Evolutionary conservation across 1,139 yeast species (phyloP), one percentile per base, ranked within the genome.

Genomic region (Protomyces lactucae-debilis): DNA sequence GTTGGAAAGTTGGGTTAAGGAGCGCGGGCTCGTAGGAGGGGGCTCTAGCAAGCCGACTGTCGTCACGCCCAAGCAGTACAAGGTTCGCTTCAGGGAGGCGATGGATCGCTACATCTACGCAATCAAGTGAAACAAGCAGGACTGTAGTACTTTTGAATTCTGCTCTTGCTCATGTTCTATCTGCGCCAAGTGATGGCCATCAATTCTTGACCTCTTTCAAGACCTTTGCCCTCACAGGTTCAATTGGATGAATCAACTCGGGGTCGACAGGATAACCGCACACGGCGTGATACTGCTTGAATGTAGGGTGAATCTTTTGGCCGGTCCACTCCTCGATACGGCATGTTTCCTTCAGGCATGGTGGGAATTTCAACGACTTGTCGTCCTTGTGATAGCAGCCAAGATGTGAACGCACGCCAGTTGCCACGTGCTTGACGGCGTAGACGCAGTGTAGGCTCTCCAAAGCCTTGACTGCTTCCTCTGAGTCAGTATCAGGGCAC

Each of bases 1-100:
- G 75, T 84, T 95, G 28, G 99, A 95, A 74, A 91, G 96, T 74
- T 95, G 99, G 99, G 99, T 95, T 52, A 95, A 95, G 73, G 99
- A 96, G 67, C 83, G 86, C 69, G 95, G 96, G 14, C 78, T 95
- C 54, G 96, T 91, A 59, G 83, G 87, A 1, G 89, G 88, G 61
- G 89, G 90, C 64, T 91, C 92, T 1, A 91, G 88, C 71, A 97
- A 90, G 70, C 99, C 99, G 0, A 95, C 99, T 0, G 96, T 95
- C 57, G 92, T 95, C 8, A 92, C 99, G 0, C 99, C 99, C 0
- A 85, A 91, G 71, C 98, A 92, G 76, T 95, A 95, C 75, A 86
- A 95, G 71, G 89, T 87, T 64, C 79, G 99, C 68, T 95, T 95
- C 73, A 81, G 99, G 70, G 99, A 92, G 73, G 99, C 99, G 0